Base-by-base conservation (phyloP, 1,139 yeast species). In the Fermentozyma sake region DNA sequence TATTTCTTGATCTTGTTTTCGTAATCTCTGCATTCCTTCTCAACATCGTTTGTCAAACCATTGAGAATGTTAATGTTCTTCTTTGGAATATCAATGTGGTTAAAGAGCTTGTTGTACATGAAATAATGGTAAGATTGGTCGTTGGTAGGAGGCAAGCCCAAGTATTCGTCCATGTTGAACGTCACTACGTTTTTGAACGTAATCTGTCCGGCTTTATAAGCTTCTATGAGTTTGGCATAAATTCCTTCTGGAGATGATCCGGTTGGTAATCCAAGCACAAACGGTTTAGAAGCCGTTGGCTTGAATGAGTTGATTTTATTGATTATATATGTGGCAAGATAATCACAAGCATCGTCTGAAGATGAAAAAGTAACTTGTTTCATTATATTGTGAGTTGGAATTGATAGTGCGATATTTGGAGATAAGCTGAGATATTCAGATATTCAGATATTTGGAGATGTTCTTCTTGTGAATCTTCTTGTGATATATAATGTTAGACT, bases 241-340 rank as follows among this genome's bases (percentile, higher is more conserved):
- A 76, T 71, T 3, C 72, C 75, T 44, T 74, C 80, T 8, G 82
- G 82, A 4, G 80, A 73, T 4, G 81, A 75, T 1, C 83, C 82
- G 2, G 83, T 76, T 17, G 82, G 82, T 28, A 76, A 64, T 1
- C 82, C 83, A 26, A 76, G 48, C 2, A 76, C 77, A 49, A 72
- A 76, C 5, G 81, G 81, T 27, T 51, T 61, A 1, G 49, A 37
- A 2, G 68, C 41, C 9, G 77, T 61, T 8, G 82, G 79, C 2
- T 37, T 44, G 38, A 73, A 74, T 2, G 41, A 47, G 38, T 59
- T 69, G 49, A 76, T 75, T 31, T 50, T 53, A 29, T 48, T 38
- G 18, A 71, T 60, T 26, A 76, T 70, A 45, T 68, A 58, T 25
- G 61, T 58, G 14, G 80, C 80, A 30, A 74, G 68, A 37, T 55